Percentiles rank a stretch among this genome's conserved stretches.
These are phyloP conservation scores for Avena eriantha DNA, from an alignment of 176 grass and related monocot genomes.

Conservation along the genomic window DNA sequence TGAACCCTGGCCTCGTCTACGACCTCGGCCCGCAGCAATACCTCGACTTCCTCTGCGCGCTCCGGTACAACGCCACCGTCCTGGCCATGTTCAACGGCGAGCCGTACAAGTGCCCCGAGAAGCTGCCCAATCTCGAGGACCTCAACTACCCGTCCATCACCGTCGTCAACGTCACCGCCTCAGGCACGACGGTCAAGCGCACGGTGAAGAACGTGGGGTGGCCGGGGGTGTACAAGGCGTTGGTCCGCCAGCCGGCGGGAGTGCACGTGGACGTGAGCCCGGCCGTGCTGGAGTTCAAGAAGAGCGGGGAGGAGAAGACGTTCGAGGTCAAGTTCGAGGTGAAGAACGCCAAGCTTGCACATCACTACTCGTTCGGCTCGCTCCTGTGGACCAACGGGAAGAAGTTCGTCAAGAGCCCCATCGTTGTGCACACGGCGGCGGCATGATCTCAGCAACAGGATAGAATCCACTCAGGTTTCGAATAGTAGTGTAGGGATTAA, in stretches of 20 bases:
- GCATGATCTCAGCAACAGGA: neutral
- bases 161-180: slow-evolving; percentile 43
- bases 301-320: slow-evolving; percentile 69
- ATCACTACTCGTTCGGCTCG: slow-evolving; percentile 53
- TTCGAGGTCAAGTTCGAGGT: slow-evolving; percentile 54
- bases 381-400: slow-evolving; percentile 69
- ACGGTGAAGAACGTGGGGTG: slow-evolving; percentile 70
- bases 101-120: slow-evolving; percentile 57
- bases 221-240: slow-evolving; percentile 50
- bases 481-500: slow-evolving; percentile 23
- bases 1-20: slow-evolving; percentile 78
- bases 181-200: slow-evolving; percentile 42
- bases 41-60: slow-evolving; percentile 71
- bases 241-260: slow-evolving; percentile 48
- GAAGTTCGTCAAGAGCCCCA: slow-evolving; percentile 60
- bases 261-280: slow-evolving; percentile 56
- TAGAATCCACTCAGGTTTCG: neutral
- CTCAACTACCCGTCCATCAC: slow-evolving; percentile 87
- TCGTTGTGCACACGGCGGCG: slow-evolving; percentile 39
- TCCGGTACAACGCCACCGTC: slow-evolving; percentile 59
- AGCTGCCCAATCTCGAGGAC: slow-evolving; percentile 38
- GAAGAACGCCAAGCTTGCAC: slow-evolving; percentile 14
- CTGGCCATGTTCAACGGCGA: slow-evolving; percentile 47
- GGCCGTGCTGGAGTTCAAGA: slow-evolving; percentile 20
- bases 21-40: slow-evolving; percentile 65